Conservation (phyloP, 1,284 basidiomycete species). For the Ustilago bromivora region DNA sequence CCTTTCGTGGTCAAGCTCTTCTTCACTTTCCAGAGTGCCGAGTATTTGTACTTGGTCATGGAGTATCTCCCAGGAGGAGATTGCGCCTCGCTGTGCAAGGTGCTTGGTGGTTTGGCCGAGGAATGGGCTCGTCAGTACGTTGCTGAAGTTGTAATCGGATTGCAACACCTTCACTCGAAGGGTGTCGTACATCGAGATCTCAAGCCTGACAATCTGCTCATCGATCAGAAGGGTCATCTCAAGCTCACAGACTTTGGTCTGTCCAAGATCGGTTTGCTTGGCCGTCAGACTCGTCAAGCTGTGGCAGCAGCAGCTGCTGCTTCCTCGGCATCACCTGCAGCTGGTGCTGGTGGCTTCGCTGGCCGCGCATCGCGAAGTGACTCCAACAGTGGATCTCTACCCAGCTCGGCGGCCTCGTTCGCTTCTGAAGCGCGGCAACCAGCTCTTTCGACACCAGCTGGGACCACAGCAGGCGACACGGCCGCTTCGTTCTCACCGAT, state of each 20-base stretch:
- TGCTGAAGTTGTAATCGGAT: conserved; percentile 92
- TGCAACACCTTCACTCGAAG: conserved; percentile 93
- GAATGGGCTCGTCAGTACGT: conserved; percentile 97
- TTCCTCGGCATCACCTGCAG: conserved; percentile 9
- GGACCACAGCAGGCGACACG: conserved; percentile 49
- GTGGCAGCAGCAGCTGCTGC: conserved; percentile 18
- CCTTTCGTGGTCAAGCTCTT: conserved; percentile 79
- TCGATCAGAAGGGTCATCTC: conserved; percentile 93
- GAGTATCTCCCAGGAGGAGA: conserved; percentile 83
- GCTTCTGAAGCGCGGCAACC: conserved; percentile 35
- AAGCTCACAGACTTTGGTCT: conserved; percentile 98
- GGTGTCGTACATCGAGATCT: conserved; percentile 98
- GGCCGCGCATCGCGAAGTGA: conserved; percentile 21
- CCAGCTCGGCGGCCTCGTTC: conserved; percentile 49
- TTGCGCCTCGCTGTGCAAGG: conserved; percentile 95
- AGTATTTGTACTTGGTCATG: conserved; percentile 72
- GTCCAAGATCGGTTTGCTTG: conserved; percentile 94
- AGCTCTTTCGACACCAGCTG: conserved; percentile 40
- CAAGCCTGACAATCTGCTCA: conserved; percentile 97
- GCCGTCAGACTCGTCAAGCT: conserved; percentile 77
- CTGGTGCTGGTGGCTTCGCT: conserved; percentile 14
- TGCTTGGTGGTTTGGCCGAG: conserved; percentile 89
- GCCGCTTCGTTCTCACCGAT: conserved; percentile 52
- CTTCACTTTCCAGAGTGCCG: conserved; percentile 72
- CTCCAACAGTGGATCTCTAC: conserved; percentile 41